Base-by-base conservation (phyloP, 352 stramenopile genomes). In the Pythium biforme region DNA sequence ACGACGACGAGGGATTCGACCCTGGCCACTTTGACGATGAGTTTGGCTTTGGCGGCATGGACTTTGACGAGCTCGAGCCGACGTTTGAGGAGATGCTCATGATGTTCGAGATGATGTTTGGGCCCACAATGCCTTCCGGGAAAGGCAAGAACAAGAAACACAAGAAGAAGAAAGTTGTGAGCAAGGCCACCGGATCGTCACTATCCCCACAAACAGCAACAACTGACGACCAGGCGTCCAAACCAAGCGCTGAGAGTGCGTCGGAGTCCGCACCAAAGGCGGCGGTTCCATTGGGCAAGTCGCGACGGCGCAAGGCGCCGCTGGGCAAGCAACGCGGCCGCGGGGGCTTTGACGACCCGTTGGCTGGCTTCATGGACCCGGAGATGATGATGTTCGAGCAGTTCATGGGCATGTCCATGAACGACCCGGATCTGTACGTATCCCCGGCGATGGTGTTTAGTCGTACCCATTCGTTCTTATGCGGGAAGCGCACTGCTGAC, bases 51-150 rank as follows among this genome's bases (percentile, higher is more conserved):
- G 74, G 72, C 17, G 72, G 65, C 12, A 48, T 62, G 3, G 65
- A 76, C 50, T 40, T 72, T n/a, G 68, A 75, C 29, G 70, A 77
- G 31, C 57, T 81, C 25, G 66, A 78, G 48, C 66, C 76, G 39
- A 82, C 80, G 25, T 76, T 88, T 41, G 78, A 88, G 7, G 79
- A 88, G 47, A 90, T 90, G 81, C 76, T 90, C 37, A 77, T 79
- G 63, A 87, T 90, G 81, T 90, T 90, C 33, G 68, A 90, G 56
- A 84, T 90, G 76, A 63, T 90, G 64, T 90, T 90, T 66, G 73
- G 73, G 0, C 51, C 48, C 43, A 46, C 48, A 8, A 48, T 56
- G 55, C 34, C 53, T 3, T 61, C 37, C 1, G 17, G 45, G 39
- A 54, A 56, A 33, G 41, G 12, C 25, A 55, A 62, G 27, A 50